Evolutionary conservation across 768 basidiomycete genomes (phyloP).

Genomic region (Porpolomopsis calyptriformis): DNA sequence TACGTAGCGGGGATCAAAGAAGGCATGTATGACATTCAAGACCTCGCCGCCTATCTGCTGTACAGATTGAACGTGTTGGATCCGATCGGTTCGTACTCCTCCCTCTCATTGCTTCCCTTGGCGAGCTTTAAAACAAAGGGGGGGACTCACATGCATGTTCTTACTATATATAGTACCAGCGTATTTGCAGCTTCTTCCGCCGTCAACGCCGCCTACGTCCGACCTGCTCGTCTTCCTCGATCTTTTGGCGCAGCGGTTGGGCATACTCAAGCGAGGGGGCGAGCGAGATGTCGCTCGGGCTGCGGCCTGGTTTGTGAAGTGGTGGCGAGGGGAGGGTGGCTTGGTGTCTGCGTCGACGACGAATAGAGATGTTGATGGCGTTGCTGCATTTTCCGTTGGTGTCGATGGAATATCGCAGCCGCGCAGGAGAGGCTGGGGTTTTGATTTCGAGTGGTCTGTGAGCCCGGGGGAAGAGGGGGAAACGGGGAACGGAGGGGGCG

Average conservation of each 20-base stretch:
- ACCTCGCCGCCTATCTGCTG: slow-evolving; percentile 76
- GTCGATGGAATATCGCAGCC: slow-evolving; percentile 1
- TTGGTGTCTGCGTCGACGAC: slow-evolving; percentile 34
- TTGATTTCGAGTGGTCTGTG: slow-evolving; percentile 68
- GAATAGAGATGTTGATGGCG: too few species aligned
- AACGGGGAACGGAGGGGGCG: too few species aligned
- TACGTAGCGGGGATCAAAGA: slow-evolving; percentile 87
- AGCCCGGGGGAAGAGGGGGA: slow-evolving; percentile 13
- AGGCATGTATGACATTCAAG: slow-evolving; percentile 76
- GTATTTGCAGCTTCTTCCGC: slow-evolving; percentile 53
- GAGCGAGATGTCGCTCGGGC: slow-evolving; percentile 60
- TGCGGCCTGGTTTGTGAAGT: slow-evolving; percentile 70
- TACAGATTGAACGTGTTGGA: slow-evolving; percentile 76
- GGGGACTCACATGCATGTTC: slow-evolving; percentile 1
- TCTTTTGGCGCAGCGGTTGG: slow-evolving; percentile 59
- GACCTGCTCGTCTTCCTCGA: slow-evolving; percentile 60
- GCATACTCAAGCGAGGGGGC: slow-evolving; percentile 76
- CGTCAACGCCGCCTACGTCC: slow-evolving; percentile 42
- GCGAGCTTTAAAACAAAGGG: slow-evolving; percentile 7
- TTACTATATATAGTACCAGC: slow-evolving; percentile 43
- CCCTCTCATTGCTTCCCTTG: slow-evolving; percentile 4
- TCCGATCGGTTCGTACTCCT: slow-evolving; percentile 53
- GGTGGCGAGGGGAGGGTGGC: slow-evolving; percentile 77
- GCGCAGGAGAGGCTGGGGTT: slow-evolving; percentile 67
- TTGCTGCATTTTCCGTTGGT: neutral